These are phyloP conservation scores for Talaromyces sp. DNA, from an alignment of 2,329 filamentous ascomycete genomes.

Conservation along the genomic window DNA sequence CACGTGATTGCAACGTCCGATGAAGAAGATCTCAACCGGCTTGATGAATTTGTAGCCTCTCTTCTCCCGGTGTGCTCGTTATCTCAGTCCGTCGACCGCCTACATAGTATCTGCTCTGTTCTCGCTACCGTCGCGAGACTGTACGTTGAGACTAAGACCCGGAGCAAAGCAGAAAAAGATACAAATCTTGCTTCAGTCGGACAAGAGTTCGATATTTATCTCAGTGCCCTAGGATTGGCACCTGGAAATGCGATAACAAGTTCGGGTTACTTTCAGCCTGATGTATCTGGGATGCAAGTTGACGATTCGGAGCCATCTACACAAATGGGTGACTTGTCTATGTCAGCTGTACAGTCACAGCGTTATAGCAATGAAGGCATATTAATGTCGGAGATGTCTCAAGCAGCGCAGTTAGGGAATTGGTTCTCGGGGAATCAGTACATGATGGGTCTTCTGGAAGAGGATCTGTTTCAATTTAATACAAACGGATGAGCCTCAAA, in stretches of 20 bases:
- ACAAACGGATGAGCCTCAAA: conserved; percentile 3
- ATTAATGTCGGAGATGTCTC: conserved; percentile 20
- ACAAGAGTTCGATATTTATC: conserved; percentile 66
- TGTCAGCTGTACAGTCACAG: conserved; percentile 11
- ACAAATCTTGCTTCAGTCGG: conserved; percentile 55
- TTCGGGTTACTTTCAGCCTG: conserved; percentile 11
- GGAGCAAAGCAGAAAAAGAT: conserved; percentile 52
- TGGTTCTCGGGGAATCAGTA: conserved; percentile 69
- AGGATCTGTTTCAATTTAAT: conserved; percentile 51
- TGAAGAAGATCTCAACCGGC: conserved; percentile 55
- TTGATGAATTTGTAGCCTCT: conserved; percentile 61
- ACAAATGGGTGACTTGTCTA: conserved; percentile 8
- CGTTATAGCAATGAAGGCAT: conserved; percentile 13
- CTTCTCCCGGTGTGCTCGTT: conserved; percentile 55
- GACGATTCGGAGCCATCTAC: neutral
- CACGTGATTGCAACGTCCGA: conserved; percentile 56
- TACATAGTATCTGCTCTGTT: conserved; percentile 64
- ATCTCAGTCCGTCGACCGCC: conserved; percentile 62
- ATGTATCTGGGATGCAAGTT: conserved; percentile 8
- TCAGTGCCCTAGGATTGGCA: conserved; percentile 65
- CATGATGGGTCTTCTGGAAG: conserved; percentile 66
- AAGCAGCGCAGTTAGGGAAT: conserved; percentile 58
- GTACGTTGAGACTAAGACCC: conserved; percentile 66
- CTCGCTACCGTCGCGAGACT: conserved; percentile 64
- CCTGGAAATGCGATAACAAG: conserved; percentile 26